Evolutionary conservation across 257 asterid genomes (phyloP).

Genomic region (Solanum megistacrolobum): DNA sequence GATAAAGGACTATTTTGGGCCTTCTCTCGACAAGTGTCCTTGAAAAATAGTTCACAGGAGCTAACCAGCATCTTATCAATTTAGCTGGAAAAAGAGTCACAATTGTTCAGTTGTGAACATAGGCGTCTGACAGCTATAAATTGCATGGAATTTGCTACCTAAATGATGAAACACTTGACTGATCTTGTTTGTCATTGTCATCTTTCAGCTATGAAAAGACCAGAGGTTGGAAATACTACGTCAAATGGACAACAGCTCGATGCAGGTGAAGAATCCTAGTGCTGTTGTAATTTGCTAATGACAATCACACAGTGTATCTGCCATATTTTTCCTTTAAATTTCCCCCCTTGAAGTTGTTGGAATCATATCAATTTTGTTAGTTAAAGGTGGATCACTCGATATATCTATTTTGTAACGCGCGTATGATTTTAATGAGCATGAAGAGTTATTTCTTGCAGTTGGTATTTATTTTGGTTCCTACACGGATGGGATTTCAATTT

Average conservation of each 20-base stretch:
- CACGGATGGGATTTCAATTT: not conserved
- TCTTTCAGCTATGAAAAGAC: constrained; percentile 31
- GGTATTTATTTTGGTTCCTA: not conserved
- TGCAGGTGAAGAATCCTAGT: not conserved
- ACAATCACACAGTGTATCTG: not conserved
- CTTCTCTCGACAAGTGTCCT: not conserved
- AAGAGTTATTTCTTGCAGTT: not conserved
- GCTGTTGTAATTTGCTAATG: not conserved
- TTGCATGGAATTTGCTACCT: not conserved
- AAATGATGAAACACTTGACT: not conserved
- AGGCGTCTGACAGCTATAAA: not conserved
- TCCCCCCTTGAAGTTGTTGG: not conserved
- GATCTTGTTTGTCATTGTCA: not conserved
- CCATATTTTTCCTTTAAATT: too few species aligned
- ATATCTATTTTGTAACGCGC: not conserved
- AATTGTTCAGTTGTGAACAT: not conserved
- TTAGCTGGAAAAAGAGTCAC: not conserved
- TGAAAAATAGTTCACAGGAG: not conserved
- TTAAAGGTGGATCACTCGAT: not conserved
- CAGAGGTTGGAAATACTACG: not conserved
- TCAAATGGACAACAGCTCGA: too few species aligned
- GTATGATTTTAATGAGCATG: not conserved
- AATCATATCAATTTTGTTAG: not conserved
- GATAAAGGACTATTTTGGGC: not conserved
- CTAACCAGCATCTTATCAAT: not conserved